Conservation (phyloP, 129 eudicot genomes). For the Pittosporum tobira region DNA sequence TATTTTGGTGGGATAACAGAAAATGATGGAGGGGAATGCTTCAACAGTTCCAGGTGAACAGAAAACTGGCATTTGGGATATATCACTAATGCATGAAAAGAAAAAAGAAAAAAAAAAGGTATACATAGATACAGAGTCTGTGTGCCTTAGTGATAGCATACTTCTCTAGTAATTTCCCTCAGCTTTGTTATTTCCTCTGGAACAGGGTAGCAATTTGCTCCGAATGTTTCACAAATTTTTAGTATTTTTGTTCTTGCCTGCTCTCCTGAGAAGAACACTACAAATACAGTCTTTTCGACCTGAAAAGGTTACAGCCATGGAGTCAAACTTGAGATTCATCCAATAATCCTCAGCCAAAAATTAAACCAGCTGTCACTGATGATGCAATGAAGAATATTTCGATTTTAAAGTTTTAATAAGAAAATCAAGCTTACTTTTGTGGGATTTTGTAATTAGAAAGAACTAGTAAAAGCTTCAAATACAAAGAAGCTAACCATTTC, state of each 20-base stretch:
- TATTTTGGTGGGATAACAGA: too few species aligned
- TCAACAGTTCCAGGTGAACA: not conserved
- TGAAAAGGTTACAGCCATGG: constrained; percentile 26
- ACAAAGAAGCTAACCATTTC: constrained; percentile 57
- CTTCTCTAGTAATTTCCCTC: constrained; percentile 87
- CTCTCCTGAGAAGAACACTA: constrained; percentile 97
- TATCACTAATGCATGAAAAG: constrained; percentile 10
- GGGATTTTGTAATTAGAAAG: constrained; percentile 2
- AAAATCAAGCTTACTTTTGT: not conserved
- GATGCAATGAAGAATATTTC: constrained; percentile 3
- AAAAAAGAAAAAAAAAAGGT: too few species aligned
- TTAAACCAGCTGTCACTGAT: constrained; percentile 1
- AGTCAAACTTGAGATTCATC: not conserved
- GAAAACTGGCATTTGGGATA: not conserved
- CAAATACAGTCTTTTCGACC: constrained; percentile 91
- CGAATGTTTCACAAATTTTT: constrained; percentile 97
- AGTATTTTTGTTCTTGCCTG: constrained; percentile 87
- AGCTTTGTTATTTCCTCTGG: constrained; percentile 81
- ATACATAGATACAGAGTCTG: constrained; percentile 4
- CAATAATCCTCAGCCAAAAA: not conserved
- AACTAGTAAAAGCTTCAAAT: not conserved
- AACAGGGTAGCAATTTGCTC: constrained; percentile 94
- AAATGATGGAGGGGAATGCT: not conserved
- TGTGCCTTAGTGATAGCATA: constrained; percentile 23
- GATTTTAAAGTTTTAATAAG: constrained; percentile 5